Percentiles rank a stretch among this genome's conserved stretches.
Evolutionary conservation across 1,284 basidiomycete genomes (phyloP).

Genomic region (Pseudozyma tsukubaensis): DNA sequence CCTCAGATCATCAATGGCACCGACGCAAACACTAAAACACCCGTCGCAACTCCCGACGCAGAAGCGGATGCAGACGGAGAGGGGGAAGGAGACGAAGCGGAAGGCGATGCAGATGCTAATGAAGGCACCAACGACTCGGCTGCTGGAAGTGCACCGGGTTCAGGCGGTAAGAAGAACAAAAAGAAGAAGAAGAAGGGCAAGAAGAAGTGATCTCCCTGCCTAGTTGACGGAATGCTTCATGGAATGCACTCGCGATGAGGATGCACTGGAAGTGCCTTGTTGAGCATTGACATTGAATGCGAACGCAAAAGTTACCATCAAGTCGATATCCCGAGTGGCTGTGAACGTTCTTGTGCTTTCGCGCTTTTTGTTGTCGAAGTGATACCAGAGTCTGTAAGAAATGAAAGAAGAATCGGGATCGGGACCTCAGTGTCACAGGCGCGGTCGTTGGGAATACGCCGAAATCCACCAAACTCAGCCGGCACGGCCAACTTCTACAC

Average conservation of each 20-base stretch:
- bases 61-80: conserved; percentile 69
- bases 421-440: too few species aligned
- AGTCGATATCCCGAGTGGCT: too few species aligned
- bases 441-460: too few species aligned
- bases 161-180: conserved; percentile 81
- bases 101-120: conserved; percentile 75
- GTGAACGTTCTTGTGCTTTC: too few species aligned
- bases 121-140: conserved; percentile 78
- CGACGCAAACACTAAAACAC: neutral
- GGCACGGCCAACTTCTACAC: conserved; percentile 38
- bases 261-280: too few species aligned
- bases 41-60: neutral
- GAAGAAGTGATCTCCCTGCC: conserved; percentile 25
- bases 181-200: conserved; percentile 68
- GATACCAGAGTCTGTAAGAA: too few species aligned
- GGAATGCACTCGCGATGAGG: too few species aligned
- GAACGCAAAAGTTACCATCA: neutral
- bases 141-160: conserved; percentile 82
- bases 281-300: too few species aligned
- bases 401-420: too few species aligned
- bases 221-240: neutral
- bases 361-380: too few species aligned
- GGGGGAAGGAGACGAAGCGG: conserved; percentile 75
- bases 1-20: neutral
- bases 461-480: neutral